These are phyloP conservation scores for Diaporthe helianthi DNA, from an alignment of 2,329 filamentous ascomycete genomes.

Conservation along the genomic window DNA sequence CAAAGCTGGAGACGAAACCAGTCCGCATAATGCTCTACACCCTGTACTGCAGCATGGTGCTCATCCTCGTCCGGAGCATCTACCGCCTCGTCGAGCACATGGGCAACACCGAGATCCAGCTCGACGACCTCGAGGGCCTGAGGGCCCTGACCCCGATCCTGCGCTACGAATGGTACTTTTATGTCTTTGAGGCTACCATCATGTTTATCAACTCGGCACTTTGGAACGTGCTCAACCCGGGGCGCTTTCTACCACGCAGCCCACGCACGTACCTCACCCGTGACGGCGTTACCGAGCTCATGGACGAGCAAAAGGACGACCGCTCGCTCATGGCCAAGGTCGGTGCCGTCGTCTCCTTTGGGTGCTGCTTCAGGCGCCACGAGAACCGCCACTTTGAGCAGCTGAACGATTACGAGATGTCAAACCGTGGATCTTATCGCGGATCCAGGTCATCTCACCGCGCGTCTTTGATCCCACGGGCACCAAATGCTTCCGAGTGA, in stretches of 20 bases:
- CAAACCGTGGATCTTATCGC: background rate
- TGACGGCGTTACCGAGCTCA: slow-evolving; percentile 55
- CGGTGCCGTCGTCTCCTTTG: background rate
- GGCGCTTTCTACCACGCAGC: slow-evolving; percentile 56
- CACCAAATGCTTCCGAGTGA: too few relatives aligned
- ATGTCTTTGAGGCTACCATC: slow-evolving; percentile 60
- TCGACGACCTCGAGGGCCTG: slow-evolving; percentile 45
- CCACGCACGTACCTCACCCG: slow-evolving; percentile 57
- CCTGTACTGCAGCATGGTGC: slow-evolving; percentile 56
- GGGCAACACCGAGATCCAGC: slow-evolving; percentile 44
- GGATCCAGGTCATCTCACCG: background rate
- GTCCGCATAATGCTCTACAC: slow-evolving; percentile 51
- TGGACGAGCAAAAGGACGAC: slow-evolving; percentile 55
- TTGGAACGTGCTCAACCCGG: slow-evolving; percentile 59
- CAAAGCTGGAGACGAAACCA: slow-evolving; percentile 44
- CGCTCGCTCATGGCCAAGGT: slow-evolving; percentile 52
- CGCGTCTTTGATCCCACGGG: too few relatives aligned
- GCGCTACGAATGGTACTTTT: slow-evolving; percentile 67
- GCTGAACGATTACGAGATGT: background rate
- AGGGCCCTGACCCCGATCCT: slow-evolving; percentile 53
- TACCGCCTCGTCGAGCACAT: slow-evolving; percentile 68
- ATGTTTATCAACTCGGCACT: slow-evolving; percentile 60
- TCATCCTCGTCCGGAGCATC: slow-evolving; percentile 62
- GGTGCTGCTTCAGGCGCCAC: background rate
- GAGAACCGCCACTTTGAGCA: slow-evolving; percentile 9